phyloP scores from a whole-genome alignment of 1,284 basidiomycete genomes.

The Ceratorhiza oryzae-sativae region DNA sequence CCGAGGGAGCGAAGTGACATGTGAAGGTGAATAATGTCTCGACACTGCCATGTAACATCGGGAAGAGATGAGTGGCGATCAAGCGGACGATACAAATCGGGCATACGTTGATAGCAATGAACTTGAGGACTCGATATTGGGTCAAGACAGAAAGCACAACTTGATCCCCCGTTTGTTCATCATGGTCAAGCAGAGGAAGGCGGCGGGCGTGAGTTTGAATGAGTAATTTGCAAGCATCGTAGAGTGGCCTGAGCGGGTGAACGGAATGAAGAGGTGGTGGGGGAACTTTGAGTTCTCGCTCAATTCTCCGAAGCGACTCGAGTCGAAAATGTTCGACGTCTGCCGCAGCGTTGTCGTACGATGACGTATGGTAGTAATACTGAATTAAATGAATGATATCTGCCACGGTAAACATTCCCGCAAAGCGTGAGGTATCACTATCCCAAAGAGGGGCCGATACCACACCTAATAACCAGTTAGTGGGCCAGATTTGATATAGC shows the following conservation, averaged over 20 bases:
- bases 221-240: constrained; percentile 88
- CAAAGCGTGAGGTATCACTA: constrained; percentile 87
- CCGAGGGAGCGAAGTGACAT: constrained; percentile 83
- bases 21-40: constrained; percentile 78
- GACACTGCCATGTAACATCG: constrained; percentile 62
- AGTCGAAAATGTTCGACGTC: constrained; percentile 95
- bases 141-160: constrained; percentile 96
- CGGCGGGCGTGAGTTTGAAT: constrained; percentile 96
- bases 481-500: neutral
- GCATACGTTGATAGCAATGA: constrained; percentile 95
- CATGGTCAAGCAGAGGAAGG: constrained; percentile 91
- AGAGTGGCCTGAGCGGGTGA: constrained; percentile 87
- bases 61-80: constrained; percentile 27
- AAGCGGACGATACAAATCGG: constrained; percentile 41
- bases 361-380: constrained; percentile 89
- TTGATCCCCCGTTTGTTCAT: constrained; percentile 93
- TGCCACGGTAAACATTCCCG: constrained; percentile 95
- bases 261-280: constrained; percentile 91
- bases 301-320: constrained; percentile 91
- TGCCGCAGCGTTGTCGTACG: constrained; percentile 85
- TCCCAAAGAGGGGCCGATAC: constrained; percentile 99
- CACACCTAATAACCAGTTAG: constrained; percentile 67
- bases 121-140: constrained; percentile 97
- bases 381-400: constrained; percentile 98
- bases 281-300: constrained; percentile 89